Evolutionary conservation across 352 stramenopile genomes (phyloP), one percentile per base, ranked within the genome.

Genomic region (Peronospora farinosa): DNA sequence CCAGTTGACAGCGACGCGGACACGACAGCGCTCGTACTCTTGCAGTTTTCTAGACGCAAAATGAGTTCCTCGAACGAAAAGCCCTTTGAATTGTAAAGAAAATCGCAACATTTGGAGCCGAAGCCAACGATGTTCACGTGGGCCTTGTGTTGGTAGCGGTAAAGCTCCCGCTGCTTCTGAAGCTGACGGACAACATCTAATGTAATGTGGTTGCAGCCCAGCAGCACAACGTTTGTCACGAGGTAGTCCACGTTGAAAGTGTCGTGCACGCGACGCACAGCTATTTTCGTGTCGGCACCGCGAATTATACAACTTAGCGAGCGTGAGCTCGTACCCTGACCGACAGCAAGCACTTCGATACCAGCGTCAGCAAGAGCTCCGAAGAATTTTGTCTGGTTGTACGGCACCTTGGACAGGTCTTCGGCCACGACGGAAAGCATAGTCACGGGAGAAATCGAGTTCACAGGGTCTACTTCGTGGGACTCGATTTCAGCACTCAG

Each of bases 401-500:
- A 72, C 9, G 79, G 77, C 8, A 85, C 64, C 46, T 85, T 86
- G 17, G 74, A 78, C 40, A 92, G 65, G 23, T 88, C 80, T 50
- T 88, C 81, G 0, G 77, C 71, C 3, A 92, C 78, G 38, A 92
- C 80, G 4, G 78, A 90, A n/a, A 90, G 59, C 79, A 92, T 90
- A 33, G 81, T 92, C 23, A 90, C 78, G 5, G 78, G 78, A 13
- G 73, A 81, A 54, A 80, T 67, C 1, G 65, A 65, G 42, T 89
- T 85, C 19, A 89, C 36, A 4, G 72, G 63, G 32, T 92, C 78
- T 1, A 92, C 74, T 68, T 92, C 80, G 1, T 84, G 72, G 8
- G 68, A 74, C 54, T 84, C 68, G 23, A 92, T 67, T 49, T 88
- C 76, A 15, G 30, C 32, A 17, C 69, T 69, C 11, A 92, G 52